Evolutionary conservation across 1,284 basidiomycete species (phyloP).

Genomic region (Cystobasidium sp.): DNA sequence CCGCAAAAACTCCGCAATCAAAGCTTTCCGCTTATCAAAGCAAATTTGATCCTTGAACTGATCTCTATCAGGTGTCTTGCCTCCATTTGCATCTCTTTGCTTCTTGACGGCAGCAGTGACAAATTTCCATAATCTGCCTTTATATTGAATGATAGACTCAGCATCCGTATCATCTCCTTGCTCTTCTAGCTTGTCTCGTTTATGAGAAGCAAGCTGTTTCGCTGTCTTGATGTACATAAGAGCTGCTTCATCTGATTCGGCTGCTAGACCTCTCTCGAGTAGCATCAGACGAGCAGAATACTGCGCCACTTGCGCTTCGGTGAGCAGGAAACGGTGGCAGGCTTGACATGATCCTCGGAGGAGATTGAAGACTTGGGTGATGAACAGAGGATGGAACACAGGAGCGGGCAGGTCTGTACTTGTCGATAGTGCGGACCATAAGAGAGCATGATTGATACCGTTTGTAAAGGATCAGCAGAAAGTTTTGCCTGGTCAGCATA

Average conservation of each 20-base stretch:
- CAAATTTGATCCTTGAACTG: conserved; percentile 86
- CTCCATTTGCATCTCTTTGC: conserved; percentile 53
- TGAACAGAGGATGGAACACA: conserved; percentile 96
- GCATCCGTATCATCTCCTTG: conserved; percentile 55
- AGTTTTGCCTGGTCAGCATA: conserved; percentile 14
- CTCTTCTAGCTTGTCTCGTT: conserved; percentile 48
- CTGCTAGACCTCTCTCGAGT: conserved; percentile 82
- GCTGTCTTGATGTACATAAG: conserved; percentile 58
- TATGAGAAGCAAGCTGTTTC: conserved; percentile 53
- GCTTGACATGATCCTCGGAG: conserved; percentile 90
- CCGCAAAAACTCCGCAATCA: conserved; percentile 83
- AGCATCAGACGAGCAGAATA: conserved; percentile 86
- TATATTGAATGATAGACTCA: conserved; percentile 56
- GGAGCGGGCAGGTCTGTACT: conserved; percentile 81
- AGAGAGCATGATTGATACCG: background rate
- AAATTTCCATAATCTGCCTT: conserved; percentile 55
- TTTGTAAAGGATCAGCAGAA: background rate
- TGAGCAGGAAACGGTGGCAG: conserved; percentile 90
- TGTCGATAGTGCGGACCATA: too few species aligned
- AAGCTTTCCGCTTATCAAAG: conserved; percentile 81
- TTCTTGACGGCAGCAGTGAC: conserved; percentile 54
- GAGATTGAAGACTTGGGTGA: conserved; percentile 87
- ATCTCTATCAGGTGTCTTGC: conserved; percentile 68
- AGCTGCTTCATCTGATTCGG: conserved; percentile 76
- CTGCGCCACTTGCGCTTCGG: conserved; percentile 75